Evolutionary conservation across 2,329 filamentous ascomycete genomes (phyloP), one percentile per base, ranked within the genome.

Genomic region (Ascochyta pisi): DNA sequence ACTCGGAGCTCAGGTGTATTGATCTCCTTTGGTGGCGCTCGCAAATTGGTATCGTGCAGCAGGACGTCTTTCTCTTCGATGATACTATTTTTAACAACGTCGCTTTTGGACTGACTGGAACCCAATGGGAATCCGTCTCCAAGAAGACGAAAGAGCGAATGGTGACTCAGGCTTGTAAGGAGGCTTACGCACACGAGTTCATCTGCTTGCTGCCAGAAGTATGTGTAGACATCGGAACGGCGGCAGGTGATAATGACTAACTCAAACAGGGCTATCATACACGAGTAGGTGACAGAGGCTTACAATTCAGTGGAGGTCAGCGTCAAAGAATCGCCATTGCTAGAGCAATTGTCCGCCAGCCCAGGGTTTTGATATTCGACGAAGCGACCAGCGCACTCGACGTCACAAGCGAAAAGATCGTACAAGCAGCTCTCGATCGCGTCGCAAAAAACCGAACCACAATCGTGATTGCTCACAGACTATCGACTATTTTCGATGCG

Each of bases 251-350:
- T 6, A 8, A 22, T 12, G 6, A 19, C 37, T 39, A 15, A 39
- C 16, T 15, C 7, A 1, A 22, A 13, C 10, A 50, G 71, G 90
- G 90, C 1, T 98, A 98, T 68, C 85, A 96, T 61, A 98, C 94
- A 0, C 86, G 95, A 60, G 92, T 97, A 15, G 94, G 94, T 49
- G 92, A 97, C 75, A 88, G 91, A 60, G 94, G 94, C 5, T 94
- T 96, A 73, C 80, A 96, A 45, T 83, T 98, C 10, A 96, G 91
- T 51, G 94, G 94, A 71, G 94, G 94, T 27, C 94, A 98, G 77
- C 96, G 96, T 76, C 94, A 98, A 77, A 89, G 94, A 64, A 95
- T 97, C 70, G 92, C 92, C 8, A 96, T 97, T 76, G 92, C 93
- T 6, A 83, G 92, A 69, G 92, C 92, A 31, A 86, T 96, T 56